Conservation (phyloP, 2,329 filamentous ascomycete species). For the Talaromyces sp. region DNA sequence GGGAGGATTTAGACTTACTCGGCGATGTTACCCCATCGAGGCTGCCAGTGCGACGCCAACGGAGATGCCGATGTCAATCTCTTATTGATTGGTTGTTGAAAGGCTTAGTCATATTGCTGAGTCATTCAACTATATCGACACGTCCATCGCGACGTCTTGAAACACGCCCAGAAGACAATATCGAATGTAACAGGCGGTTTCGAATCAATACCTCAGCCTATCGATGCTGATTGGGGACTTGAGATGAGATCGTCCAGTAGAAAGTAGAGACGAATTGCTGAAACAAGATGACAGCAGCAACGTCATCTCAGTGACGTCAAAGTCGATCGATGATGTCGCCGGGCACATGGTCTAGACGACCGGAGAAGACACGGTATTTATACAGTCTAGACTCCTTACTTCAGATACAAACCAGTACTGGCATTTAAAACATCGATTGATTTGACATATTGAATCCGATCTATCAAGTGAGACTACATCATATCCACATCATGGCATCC, state of each 20-base stretch:
- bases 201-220: too few species aligned
- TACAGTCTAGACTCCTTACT: not conserved
- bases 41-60: not conserved
- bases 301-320: conserved; percentile 10
- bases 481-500: not conserved
- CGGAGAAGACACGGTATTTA: not conserved
- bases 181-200: too few species aligned
- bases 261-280: not conserved
- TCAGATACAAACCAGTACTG: too few species aligned
- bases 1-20: not conserved
- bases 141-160: not conserved
- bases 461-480: not conserved
- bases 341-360: not conserved
- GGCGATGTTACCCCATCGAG: conserved; percentile 6
- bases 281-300: not conserved
- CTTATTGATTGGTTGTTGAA: not conserved
- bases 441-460: not conserved
- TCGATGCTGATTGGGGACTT: not conserved
- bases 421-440: not conserved
- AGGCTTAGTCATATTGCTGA: conserved; percentile 7
- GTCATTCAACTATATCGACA: not conserved
- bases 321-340: conserved; percentile 6
- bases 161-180: too few species aligned
- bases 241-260: not conserved
- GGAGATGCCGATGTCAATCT: not conserved